These are phyloP conservation scores for Daldinia vernicosa DNA, from an alignment of 495 filamentous ascomycete genomes.

Conservation along the genomic window DNA sequence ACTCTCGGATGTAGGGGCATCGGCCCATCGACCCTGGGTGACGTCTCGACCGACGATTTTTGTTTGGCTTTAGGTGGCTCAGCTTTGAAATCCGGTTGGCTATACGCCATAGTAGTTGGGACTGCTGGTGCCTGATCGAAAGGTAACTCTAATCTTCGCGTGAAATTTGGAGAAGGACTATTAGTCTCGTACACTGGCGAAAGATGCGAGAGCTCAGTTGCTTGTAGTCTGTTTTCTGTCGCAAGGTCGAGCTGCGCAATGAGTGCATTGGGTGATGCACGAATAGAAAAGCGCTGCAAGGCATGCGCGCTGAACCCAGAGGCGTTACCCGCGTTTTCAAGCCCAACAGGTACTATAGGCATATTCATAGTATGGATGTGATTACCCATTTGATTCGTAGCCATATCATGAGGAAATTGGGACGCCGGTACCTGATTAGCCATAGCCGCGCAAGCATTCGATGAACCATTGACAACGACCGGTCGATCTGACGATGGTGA, in stretches of 20 bases:
- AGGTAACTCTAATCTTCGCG: conserved; percentile 51
- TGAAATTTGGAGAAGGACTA: conserved; percentile 59
- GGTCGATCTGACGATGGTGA: conserved; percentile 52
- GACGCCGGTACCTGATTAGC: conserved; percentile 18
- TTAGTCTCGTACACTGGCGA: conserved; percentile 65
- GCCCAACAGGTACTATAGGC: conserved; percentile 17
- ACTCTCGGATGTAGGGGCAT: conserved; percentile 46
- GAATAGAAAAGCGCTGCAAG: conserved; percentile 47
- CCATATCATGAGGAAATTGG: conserved; percentile 37
- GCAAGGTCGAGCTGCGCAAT: conserved; percentile 60
- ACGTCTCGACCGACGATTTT: conserved; percentile 28
- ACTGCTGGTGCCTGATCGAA: conserved; percentile 32
- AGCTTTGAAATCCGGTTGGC: conserved; percentile 42
- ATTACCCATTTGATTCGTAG: conserved; percentile 20
- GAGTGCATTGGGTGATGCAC: conserved; percentile 49
- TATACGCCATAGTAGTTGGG: conserved; percentile 32
- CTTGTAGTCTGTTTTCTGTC: conserved; percentile 45
- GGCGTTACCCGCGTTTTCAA: conserved; percentile 7
- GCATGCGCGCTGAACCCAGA: conserved; percentile 20
- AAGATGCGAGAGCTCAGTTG: conserved; percentile 56
- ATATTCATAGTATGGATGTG: conserved; percentile 22
- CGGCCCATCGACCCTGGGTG: conserved; percentile 36
- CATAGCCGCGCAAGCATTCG: conserved; percentile 15
- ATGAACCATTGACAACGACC: conserved; percentile 61
- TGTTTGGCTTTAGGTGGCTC: conserved; percentile 48